Percentiles rank a stretch among this genome's conserved stretches.
Conservation (phyloP, 176 grass and related monocot species). For the Cenchrus fungigraminus region DNA sequence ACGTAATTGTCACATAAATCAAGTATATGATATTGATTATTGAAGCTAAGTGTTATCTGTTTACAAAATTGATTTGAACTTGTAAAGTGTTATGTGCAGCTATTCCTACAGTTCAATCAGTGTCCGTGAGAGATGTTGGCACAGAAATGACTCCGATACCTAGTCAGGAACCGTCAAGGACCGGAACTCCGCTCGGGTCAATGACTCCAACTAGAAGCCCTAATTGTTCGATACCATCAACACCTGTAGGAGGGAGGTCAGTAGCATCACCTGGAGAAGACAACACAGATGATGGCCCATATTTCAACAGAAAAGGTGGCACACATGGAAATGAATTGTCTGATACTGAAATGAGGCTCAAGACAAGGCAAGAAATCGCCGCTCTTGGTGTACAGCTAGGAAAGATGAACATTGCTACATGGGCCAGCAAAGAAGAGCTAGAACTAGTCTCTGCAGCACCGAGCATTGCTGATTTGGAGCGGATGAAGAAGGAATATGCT, state of each 20-base stretch:
- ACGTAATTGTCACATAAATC: background rate
- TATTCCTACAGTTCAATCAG: constrained; percentile 51
- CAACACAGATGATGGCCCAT: constrained; percentile 42
- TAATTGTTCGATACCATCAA: constrained; percentile 77
- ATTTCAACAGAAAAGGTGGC: constrained; percentile 60
- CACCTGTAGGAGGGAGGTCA: constrained; percentile 66
- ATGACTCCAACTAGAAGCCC: constrained; percentile 79
- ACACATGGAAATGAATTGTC: constrained; percentile 59
- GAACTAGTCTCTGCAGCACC: constrained; percentile 58
- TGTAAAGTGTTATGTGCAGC: constrained; percentile 38
- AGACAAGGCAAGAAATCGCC: constrained; percentile 91
- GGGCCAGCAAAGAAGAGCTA: constrained; percentile 92
- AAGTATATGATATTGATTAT: background rate
- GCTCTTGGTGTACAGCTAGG: constrained; percentile 85
- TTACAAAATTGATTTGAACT: constrained; percentile 1
- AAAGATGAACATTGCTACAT: constrained; percentile 95
- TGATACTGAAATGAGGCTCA: constrained; percentile 71
- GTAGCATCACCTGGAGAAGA: constrained; percentile 47
- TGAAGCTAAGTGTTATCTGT: background rate
- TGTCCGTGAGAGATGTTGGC: constrained; percentile 81
- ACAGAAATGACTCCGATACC: constrained; percentile 98
- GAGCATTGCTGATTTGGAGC: constrained; percentile 58
- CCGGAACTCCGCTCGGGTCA: constrained; percentile 73
- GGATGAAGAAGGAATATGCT: constrained; percentile 66
- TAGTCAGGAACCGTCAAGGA: constrained; percentile 81